Evolutionary conservation across 768 basidiomycete genomes (phyloP), one percentile per base, ranked within the genome.

Genomic region (Rhodosporidiobolus sp.): DNA sequence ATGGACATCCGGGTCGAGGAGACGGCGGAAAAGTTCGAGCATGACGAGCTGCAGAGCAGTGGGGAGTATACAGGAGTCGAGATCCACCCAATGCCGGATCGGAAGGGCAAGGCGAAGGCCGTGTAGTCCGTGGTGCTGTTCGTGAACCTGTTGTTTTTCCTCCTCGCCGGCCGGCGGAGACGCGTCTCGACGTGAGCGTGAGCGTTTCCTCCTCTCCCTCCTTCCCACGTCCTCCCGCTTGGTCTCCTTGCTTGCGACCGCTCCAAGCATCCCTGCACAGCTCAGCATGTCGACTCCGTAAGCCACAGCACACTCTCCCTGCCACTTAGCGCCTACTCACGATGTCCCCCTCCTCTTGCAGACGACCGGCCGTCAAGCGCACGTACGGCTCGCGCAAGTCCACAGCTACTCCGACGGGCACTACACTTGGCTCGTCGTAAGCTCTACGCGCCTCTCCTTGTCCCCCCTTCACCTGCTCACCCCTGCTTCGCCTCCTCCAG

Each of bases 1-100:
- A 56, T 75, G 59, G 64, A 72, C 28, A 49, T 75, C 16, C 59
- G 55, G 24, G 70, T 75, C 19, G 74, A 75, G 43, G 74, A 75
- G 58, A 56, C 60, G 12, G 67, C 56, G 17, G 63, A 45, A 1
- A 75, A 73, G 38, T 65, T 66, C 34, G 28, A 35, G 30, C 6
- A 28, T 45, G 63, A 56, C 34, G 72, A 68, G 0, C 19, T 61
- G 11, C 0, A 28, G n/a, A 69, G 67, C 53, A 63, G 63, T 32
- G 67, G 55, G 7, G 64, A 73, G 54, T 8, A 22, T 12, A 46
- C 49, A 8, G 49, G 62, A 24, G 63, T 61, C 35, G 56, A 12
- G 26, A 53, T 49, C 12, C 50, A 50, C 24, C 3, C 32, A 30
- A 2, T 55, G n/a, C 57, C 38, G 2, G 67, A 69, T 38, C 46